Evolutionary conservation across 495 filamentous ascomycete species (phyloP).

Genomic region (Penicillium egyptiacum): DNA sequence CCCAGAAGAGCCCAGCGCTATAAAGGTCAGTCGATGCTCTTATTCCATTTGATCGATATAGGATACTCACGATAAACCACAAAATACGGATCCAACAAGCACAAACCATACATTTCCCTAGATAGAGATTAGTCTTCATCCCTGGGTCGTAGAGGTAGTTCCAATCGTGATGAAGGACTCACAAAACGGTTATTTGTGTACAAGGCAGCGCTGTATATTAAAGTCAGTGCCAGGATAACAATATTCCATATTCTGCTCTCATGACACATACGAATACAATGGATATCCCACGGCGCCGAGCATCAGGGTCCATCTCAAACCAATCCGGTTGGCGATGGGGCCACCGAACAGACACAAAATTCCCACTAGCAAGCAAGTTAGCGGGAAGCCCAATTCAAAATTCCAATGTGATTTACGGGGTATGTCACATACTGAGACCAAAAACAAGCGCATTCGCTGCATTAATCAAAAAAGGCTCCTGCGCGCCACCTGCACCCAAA

Average conservation of each 20-base stretch:
- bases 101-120: conserved; percentile 62
- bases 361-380: conserved; percentile 47
- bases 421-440: conserved; percentile 30
- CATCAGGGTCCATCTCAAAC: conserved; percentile 59
- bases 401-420: not conserved
- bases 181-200: conserved; percentile 66
- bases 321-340: conserved; percentile 55
- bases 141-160: no score
- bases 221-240: conserved; percentile 30
- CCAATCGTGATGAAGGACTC: not conserved
- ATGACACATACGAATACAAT: conserved; percentile 33
- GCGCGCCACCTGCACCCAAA: conserved; percentile 62
- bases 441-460: conserved; percentile 66
- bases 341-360: conserved; percentile 56
- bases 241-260: not conserved
- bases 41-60: not conserved
- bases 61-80: conserved; percentile 53
- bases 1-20: conserved; percentile 63
- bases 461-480: conserved; percentile 60
- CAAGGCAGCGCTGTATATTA: conserved; percentile 46
- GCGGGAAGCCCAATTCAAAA: not conserved
- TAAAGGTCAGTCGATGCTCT: not conserved
- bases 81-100: conserved; percentile 61
- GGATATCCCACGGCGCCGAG: conserved; percentile 53
- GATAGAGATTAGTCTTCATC: conserved; percentile 1